These are phyloP conservation scores for Penicillium fuscoglaucum DNA, from an alignment of 2,329 filamentous ascomycete species.

Conservation along the genomic window DNA sequence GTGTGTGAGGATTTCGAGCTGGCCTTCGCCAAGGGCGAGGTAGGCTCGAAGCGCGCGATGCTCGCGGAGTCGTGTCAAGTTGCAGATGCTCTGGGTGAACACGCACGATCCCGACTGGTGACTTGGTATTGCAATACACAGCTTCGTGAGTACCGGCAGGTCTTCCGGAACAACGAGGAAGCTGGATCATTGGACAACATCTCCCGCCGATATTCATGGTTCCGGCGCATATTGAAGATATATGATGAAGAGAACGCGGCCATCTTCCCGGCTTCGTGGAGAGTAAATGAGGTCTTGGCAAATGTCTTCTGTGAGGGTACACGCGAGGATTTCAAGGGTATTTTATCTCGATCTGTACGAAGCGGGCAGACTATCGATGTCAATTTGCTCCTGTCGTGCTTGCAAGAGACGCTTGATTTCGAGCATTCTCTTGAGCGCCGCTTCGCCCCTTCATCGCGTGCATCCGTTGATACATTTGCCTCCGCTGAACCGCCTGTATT, in stretches of 20 bases:
- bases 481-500: constrained; percentile 78
- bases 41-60: constrained; percentile 66
- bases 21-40: constrained; percentile 85
- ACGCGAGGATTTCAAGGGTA: constrained; percentile 90
- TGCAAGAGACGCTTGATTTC: constrained; percentile 96
- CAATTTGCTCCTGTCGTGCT: constrained; percentile 79
- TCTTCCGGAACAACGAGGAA: constrained; percentile 95
- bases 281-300: constrained; percentile 83
- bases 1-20: constrained; percentile 99
- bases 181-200: constrained; percentile 97
- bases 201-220: constrained; percentile 91
- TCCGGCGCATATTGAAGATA: constrained; percentile 89
- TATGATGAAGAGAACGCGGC: constrained; percentile 90
- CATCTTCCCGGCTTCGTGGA: constrained; percentile 87
- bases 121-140: constrained; percentile 99
- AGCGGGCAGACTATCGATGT: constrained; percentile 82
- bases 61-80: constrained; percentile 87
- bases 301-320: constrained; percentile 95
- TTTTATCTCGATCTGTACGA: constrained; percentile 83
- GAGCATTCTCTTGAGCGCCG: constrained; percentile 86
- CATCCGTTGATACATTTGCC: constrained; percentile 85
- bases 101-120: constrained; percentile 75
- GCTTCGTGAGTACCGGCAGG: constrained; percentile 88
- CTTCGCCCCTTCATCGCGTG: constrained; percentile 68
- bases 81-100: constrained; percentile 90